A percentile compares a stretch with the other conserved stretches of the same genome.
These are phyloP conservation scores for Penicillium sclerotigenum DNA, from an alignment of 2,329 filamentous ascomycete genomes.

Conservation along the genomic window DNA sequence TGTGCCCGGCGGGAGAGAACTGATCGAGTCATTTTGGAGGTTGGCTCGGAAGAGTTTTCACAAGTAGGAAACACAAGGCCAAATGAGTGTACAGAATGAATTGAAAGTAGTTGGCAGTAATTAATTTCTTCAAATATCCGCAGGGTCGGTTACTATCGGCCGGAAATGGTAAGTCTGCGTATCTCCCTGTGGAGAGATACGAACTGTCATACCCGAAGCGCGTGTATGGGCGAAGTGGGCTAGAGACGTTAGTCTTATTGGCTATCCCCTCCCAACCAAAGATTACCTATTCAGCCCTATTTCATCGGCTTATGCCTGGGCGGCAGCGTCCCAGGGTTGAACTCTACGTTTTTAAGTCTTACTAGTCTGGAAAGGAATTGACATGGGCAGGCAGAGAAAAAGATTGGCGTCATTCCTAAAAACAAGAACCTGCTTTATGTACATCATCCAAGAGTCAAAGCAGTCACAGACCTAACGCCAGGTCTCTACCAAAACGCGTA, in stretches of 20 bases:
- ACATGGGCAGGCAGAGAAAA: neutral
- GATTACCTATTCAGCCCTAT: neutral
- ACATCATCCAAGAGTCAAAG: constrained; percentile 15
- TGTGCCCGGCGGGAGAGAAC: constrained; percentile 17
- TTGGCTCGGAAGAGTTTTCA: neutral
- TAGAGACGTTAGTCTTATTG: too few relatives aligned
- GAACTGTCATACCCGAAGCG: neutral
- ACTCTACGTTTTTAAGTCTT: too few relatives aligned
- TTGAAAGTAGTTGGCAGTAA: neutral
- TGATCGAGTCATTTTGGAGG: neutral
- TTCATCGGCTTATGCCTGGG: neutral
- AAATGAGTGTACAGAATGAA: neutral
- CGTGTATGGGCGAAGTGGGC: neutral
- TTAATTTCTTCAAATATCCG: neutral
- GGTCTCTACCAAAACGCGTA: constrained; percentile 3
- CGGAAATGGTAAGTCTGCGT: neutral
- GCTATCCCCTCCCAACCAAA: too few relatives aligned
- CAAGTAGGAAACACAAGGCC: neutral
- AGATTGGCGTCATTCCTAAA: constrained; percentile 12
- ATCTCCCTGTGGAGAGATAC: neutral
- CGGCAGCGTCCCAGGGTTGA: neutral
- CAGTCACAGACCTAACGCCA: constrained; percentile 11
- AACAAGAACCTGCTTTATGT: constrained; percentile 15
- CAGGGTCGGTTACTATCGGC: neutral
- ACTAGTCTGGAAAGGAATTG: neutral